Evolutionary conservation across 83 land plant species (phyloP), one percentile per base, ranked within the genome.

Genomic region (Larix sibirica): DNA sequence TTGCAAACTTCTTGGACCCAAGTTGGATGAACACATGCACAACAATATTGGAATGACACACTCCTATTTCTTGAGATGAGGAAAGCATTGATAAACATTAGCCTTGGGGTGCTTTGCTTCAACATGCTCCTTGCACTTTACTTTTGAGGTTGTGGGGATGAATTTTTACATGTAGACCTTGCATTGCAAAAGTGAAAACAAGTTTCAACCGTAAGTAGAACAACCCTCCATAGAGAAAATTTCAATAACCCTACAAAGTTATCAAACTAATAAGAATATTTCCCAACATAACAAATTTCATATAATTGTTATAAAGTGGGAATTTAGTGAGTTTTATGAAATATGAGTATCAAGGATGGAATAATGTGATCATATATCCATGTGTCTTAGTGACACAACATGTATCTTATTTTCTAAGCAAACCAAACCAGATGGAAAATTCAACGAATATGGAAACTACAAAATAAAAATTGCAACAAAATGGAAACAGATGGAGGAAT

Each of bases 191-290:
- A 62, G 90, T 92, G 81, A 88, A 92, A 61, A 93, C 90, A 83
- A 88, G 94, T 90, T 87, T 93, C 88, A 14, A 90, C 86, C 85
- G 87, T 90, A 86, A 93, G 90, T 90, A 87, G 85, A 85, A 79
- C 42, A 74, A 36, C 33, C 38, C 47, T 5, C 67, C 67, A 6
- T 20, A 28, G 6, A 24, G 38, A 42, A 80, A 80, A 28, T 7
- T 18, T 1, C 6, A 28, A 13, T 6, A 1, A 28, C 20, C 73
- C 42, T 14, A 38, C 14, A 68, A 68, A 31, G 4, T 7, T 42
- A 78, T 24, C 0, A 5, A 26, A 66, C 2, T 38, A 17, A 0
- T 38, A 4, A 5, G 38, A 4, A 40, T 47, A 17, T 36, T 36
- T 33, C 40, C n/a, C 1, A 40, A 17, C 9, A 36, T 20, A 70